A percentile compares a stretch with the other conserved stretches of the same genome.
These are phyloP conservation scores for Aureobasidium lini DNA, from an alignment of 2,329 filamentous ascomycete species.

Conservation along the genomic window DNA sequence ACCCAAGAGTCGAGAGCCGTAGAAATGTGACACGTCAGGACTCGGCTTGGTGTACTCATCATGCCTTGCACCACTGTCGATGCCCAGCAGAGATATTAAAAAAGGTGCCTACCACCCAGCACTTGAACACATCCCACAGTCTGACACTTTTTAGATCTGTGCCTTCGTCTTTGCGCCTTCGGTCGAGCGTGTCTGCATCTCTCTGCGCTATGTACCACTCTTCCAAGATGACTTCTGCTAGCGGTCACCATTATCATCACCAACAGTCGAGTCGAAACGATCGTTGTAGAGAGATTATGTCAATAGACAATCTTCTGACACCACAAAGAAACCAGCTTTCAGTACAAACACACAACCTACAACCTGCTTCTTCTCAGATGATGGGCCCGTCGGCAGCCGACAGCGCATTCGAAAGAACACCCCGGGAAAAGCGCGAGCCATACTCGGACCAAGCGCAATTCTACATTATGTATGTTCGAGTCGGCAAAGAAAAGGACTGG, in stretches of 20 bases:
- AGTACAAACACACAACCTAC: not conserved
- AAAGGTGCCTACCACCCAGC: not conserved
- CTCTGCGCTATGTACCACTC: not conserved
- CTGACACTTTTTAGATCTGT: not conserved
- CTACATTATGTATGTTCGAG: slow-evolving; percentile 24
- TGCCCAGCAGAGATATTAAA: not conserved
- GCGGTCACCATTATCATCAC: slow-evolving; percentile 7
- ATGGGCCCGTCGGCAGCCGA: not conserved
- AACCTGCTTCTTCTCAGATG: not conserved
- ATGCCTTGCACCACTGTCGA: slow-evolving; percentile 10
- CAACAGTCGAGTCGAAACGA: slow-evolving; percentile 1
- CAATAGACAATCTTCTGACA: slow-evolving; percentile 9
- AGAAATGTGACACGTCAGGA: slow-evolving; percentile 13
- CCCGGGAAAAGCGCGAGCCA: slow-evolving; percentile 14
- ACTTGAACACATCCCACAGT: not conserved
- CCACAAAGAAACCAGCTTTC: slow-evolving; percentile 3
- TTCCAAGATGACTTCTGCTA: not conserved
- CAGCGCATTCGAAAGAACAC: slow-evolving; percentile 7
- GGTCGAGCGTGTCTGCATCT: not conserved
- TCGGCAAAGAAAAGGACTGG: slow-evolving; percentile 17
- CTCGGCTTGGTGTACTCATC: slow-evolving; percentile 8
- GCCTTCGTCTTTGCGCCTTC: not conserved
- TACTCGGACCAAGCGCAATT: slow-evolving; percentile 30
- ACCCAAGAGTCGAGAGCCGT: slow-evolving; percentile 2
- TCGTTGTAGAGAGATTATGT: slow-evolving; percentile 12